Percentiles rank a stretch among this genome's conserved stretches.
Evolutionary conservation across 768 basidiomycete genomes (phyloP).

Genomic region (Grammothele lineata): DNA sequence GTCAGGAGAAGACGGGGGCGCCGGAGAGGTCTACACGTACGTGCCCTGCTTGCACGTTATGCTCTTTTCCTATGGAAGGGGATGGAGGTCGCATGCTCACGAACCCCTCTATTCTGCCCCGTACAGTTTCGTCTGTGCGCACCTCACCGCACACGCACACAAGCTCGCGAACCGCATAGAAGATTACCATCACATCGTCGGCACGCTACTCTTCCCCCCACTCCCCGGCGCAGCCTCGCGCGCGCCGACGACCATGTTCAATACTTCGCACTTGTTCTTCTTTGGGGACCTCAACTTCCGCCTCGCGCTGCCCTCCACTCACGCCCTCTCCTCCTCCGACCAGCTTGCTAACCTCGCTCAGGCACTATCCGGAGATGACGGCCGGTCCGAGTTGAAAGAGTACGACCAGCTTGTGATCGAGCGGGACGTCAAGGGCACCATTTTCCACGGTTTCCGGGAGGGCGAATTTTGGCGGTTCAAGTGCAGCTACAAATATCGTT

Average conservation of each 20-base stretch:
- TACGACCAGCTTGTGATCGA: conserved; percentile 69
- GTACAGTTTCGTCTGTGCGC: conserved; percentile 83
- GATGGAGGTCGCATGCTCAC: not conserved
- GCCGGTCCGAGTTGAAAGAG: conserved; percentile 59
- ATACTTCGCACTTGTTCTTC: conserved; percentile 88
- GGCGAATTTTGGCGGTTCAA: conserved; percentile 89
- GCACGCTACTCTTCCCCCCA: conserved; percentile 73
- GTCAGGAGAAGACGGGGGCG: conserved; percentile 43
- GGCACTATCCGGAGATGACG: conserved; percentile 35
- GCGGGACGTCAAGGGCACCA: conserved; percentile 51
- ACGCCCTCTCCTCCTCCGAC: conserved; percentile 37
- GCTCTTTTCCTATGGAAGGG: no score
- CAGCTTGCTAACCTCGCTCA: conserved; percentile 34
- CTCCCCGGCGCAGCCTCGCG: conserved; percentile 32
- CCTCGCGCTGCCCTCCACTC: conserved; percentile 55
- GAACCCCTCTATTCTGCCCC: not conserved
- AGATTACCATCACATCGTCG: conserved; percentile 80
- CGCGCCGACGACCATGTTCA: conserved; percentile 61
- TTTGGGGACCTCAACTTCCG: conserved; percentile 95
- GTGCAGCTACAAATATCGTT: conserved; percentile 80
- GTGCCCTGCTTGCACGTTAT: conserved; percentile 30
- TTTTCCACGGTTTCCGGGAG: conserved; percentile 73
- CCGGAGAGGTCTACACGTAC: conserved; percentile 83
- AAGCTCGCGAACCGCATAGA: conserved; percentile 62
- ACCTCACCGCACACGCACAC: conserved; percentile 79